These are phyloP conservation scores for Pythium pectinolyticum DNA, from an alignment of 352 stramenopile genomes.

Conservation along the genomic window DNA sequence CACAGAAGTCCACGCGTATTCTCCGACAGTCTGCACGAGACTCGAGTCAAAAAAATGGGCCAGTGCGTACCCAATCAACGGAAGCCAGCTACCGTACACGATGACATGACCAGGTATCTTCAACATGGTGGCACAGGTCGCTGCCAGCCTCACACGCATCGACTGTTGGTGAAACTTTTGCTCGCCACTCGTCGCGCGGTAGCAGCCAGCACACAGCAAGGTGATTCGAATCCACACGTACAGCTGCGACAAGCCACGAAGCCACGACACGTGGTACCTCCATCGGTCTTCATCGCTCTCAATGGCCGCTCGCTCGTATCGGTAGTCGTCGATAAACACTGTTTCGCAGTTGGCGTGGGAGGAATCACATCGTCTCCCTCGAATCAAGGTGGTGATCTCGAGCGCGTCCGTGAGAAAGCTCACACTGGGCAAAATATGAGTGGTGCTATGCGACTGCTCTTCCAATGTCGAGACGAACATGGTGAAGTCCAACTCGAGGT, in stretches of 20 bases:
- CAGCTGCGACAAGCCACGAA: slow-evolving; percentile 35
- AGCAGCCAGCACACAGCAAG: slow-evolving; percentile 28
- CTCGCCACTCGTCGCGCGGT: slow-evolving; percentile 21
- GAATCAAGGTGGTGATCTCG: slow-evolving; percentile 16
- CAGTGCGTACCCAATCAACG: slow-evolving; percentile 26
- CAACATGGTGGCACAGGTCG: slow-evolving; percentile 16
- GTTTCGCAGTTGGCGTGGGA: not conserved
- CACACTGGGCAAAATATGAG: slow-evolving; percentile 1
- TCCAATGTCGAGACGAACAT: slow-evolving; percentile 5
- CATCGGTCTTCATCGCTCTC: slow-evolving; percentile 39
- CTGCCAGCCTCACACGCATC: not conserved
- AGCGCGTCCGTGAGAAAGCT: slow-evolving; percentile 4
- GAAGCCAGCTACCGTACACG: slow-evolving; percentile 40
- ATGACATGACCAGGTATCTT: slow-evolving; percentile 35
- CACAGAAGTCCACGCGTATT: slow-evolving; percentile 18
- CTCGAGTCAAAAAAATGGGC: slow-evolving; percentile 31
- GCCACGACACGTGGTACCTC: slow-evolving; percentile 25
- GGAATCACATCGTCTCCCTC: slow-evolving; percentile 6
- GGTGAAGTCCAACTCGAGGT: slow-evolving; percentile 15
- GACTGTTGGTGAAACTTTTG: not conserved
- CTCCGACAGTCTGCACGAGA: slow-evolving; percentile 16
- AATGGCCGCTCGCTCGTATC: slow-evolving; percentile 48
- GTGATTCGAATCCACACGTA: slow-evolving; percentile 54
- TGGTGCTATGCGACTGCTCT: slow-evolving; percentile 1
- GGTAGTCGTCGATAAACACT: slow-evolving; percentile 35